Base-by-base conservation (phyloP, 31 red algal species). In the Odonthalia washingtoniensis region DNA sequence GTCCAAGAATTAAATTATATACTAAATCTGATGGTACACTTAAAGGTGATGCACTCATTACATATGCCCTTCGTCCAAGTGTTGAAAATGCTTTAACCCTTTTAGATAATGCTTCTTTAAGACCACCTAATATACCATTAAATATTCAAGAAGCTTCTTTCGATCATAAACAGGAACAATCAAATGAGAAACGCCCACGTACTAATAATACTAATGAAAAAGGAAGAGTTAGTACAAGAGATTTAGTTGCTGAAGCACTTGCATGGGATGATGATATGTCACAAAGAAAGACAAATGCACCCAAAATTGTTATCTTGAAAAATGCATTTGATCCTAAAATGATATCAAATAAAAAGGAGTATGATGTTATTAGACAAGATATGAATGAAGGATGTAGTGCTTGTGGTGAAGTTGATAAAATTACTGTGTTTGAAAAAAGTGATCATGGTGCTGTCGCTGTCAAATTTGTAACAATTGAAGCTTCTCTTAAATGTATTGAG, bases 341-440 rank as follows among this genome's bases (percentile, higher is more conserved):
- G n/a, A n/a, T n/a, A n/a, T 28, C 44, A 5, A 80, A 74, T 35
- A 65, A 36, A 18, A 52, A 57, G 3, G 86, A 90, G 35, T 93
- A 93, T 49, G 41, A 87, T 5, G 40, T 87, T 3, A 65, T 96
- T 5, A 74, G 77, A 28, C 81, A 84, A 40, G 94, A 96, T 40
- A 93, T 96, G 89, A 32, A 72, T 16, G 81, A 84, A 6, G 94
- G 89, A 3, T 90, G 87, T n/a, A 77, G 21, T 2, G 78, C 65
- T 38, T 82, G 86, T 67, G 94, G 87, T 34, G 49, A 67, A 40
- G 75, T 96, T 5, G 94, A 96, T 3, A 90, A 93, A 61, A 82
- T 96, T 4, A 96, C 90, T 6, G 78, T 96, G 21, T 96, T 96
- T 86, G 82, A 96, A 69, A 46, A 84, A 2, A 96, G 82, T 67